Evolutionary conservation across 192 early-diverging fungal genomes (phyloP).

Genomic region (Rhizoclosmatium sp.): DNA sequence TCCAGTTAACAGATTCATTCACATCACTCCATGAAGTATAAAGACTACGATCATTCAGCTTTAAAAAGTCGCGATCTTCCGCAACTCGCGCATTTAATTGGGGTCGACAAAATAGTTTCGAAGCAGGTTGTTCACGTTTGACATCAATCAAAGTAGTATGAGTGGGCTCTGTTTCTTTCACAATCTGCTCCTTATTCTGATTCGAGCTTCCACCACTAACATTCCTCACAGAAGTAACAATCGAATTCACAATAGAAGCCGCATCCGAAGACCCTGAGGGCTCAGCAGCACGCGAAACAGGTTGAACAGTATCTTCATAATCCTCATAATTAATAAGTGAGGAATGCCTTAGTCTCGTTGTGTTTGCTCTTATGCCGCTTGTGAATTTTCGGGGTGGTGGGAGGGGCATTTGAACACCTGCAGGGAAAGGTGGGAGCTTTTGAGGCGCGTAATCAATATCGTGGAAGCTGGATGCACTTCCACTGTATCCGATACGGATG

Average conservation of each 20-base stretch:
- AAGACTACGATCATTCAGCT: neutral
- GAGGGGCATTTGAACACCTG: neutral
- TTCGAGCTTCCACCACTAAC: neutral
- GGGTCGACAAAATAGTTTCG: neutral
- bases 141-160: neutral
- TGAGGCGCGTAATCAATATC: neutral
- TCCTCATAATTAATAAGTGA: neutral
- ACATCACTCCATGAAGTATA: neutral
- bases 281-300: neutral
- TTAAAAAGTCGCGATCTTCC: neutral
- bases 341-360: neutral
- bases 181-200: neutral
- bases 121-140: neutral
- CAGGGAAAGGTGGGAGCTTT: neutral
- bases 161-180: neutral
- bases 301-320: neutral
- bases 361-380: neutral
- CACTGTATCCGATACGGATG: neutral
- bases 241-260: neutral
- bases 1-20: too few relatives aligned
- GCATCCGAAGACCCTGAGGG: neutral
- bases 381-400: neutral
- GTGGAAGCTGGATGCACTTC: neutral
- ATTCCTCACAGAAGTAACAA: neutral
- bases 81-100: neutral